phyloP scores from a whole-genome alignment of 1,139 yeast genomes.

The Maudiozyma humilis region DNA sequence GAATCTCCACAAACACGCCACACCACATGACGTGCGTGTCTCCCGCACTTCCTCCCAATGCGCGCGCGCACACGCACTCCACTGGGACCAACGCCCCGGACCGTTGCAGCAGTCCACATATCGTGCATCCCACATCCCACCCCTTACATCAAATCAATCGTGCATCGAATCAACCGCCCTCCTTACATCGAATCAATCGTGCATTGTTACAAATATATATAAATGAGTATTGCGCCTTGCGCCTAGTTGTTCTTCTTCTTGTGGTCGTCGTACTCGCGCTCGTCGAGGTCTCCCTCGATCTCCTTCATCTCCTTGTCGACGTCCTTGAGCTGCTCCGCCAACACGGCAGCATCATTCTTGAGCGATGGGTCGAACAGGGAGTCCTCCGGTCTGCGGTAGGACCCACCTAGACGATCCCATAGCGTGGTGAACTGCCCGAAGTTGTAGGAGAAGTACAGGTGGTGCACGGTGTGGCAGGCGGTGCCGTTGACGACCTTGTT shows the following conservation, averaged over 20 bases:
- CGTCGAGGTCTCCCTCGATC: constrained; percentile 66
- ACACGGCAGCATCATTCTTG: constrained; percentile 50
- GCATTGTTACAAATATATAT: not conserved
- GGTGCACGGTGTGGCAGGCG: constrained; percentile 96
- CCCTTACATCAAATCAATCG: no score
- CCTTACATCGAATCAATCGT: not conserved
- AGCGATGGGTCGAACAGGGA: constrained; percentile 64
- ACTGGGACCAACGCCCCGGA: no score
- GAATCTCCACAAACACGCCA: not conserved
- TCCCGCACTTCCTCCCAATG: no score
- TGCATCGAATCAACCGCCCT: no score
- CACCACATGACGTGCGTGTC: no score
- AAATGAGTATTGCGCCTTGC: not conserved
- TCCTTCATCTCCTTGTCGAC: constrained; percentile 74
- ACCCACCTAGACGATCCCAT: constrained; percentile 94
- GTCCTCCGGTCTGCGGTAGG: constrained; percentile 87
- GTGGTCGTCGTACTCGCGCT: constrained; percentile 39
- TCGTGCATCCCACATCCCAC: no score
- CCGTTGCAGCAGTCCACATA: no score
- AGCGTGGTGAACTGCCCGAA: constrained; percentile 96
- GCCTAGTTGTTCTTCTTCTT: constrained; percentile 22
- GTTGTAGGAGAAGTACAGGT: constrained; percentile 90
- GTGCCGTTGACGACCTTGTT: constrained; percentile 95
- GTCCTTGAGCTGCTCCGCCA: constrained; percentile 65
- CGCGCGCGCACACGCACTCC: no score